These are phyloP conservation scores for Fusarium redolens DNA, from an alignment of 2,329 filamentous ascomycete genomes.

Conservation along the genomic window DNA sequence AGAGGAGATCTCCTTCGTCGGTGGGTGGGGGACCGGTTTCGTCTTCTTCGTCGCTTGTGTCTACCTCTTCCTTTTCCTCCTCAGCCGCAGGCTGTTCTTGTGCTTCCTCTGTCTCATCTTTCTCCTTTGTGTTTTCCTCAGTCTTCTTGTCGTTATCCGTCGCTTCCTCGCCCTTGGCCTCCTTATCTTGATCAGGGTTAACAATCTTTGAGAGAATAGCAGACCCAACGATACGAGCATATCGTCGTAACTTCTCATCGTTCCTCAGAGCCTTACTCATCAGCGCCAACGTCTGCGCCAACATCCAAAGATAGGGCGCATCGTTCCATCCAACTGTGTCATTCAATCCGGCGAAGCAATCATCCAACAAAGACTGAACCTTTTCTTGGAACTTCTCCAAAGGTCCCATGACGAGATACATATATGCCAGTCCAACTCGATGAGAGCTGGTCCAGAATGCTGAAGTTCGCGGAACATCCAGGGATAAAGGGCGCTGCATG, in stretches of 20 bases:
- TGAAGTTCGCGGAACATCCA: background rate
- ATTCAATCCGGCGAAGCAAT: background rate
- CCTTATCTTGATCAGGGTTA: background rate
- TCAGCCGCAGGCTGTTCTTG: background rate
- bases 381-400: background rate
- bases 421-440: background rate
- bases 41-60: background rate
- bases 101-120: background rate
- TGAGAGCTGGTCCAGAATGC: background rate
- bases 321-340: conserved; percentile 19
- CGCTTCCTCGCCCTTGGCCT: background rate
- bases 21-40: accelerated
- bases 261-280: background rate
- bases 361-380: background rate
- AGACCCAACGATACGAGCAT: background rate
- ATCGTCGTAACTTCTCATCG: background rate
- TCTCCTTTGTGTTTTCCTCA: background rate
- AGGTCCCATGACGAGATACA: conserved; percentile 15
- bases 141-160: no score
- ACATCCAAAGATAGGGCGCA: background rate
- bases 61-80: background rate
- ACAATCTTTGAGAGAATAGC: background rate
- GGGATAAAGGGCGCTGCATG: background rate
- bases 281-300: background rate
- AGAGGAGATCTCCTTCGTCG: conserved; percentile 1